Base-by-base conservation (phyloP, 805 yeast species). In the Blastobotrys mokoenaii region DNA sequence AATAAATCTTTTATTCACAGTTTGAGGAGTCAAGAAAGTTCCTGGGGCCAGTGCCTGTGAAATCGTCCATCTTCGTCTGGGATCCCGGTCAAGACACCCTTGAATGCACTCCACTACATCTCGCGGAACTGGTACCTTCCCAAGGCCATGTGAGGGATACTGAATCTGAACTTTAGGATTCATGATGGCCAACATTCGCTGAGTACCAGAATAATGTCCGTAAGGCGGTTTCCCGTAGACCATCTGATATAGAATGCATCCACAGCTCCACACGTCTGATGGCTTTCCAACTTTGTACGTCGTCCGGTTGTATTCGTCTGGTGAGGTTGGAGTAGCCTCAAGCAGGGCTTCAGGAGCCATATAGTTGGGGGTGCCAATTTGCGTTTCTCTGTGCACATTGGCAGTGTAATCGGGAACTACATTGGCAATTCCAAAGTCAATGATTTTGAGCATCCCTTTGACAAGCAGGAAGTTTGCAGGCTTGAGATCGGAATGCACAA, bases 211-310 rank as follows among this genome's bases (percentile, higher is more conserved):
- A 55, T 76, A 85, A 2, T 72, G 70, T 0, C 87, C 94, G 67
- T 86, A 89, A 1, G 98, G 98, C 1, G 97, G 90, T 49, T 74
- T 74, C 0, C 96, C 96, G 56, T 93, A 94, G 7, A 89, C 76
- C 95, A 93, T 87, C 62, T 93, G 97, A 64, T 88, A 90, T 1
- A 93, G 70, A 2, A 93, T 90, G 62, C 97, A 88, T 0, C 98
- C 98, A 65, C 96, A 84, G 16, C 97, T 88, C 98, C 98, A 93
- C 12, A 93, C 80, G 66, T 93, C 98, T 1, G 97, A 84, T 0
- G 97, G 96, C 56, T 81, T 82, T 1, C 97, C 97, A 9, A 89
- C 95, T 62, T 78, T 84, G 90, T 59, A 59, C 40, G 66, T 46
- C 58, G 61, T 37, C 16, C 44, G 30, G 16, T 33, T 34, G 32